Base-by-base conservation (phyloP, 1,284 basidiomycete species). In the Ganoderma lingzhi region DNA sequence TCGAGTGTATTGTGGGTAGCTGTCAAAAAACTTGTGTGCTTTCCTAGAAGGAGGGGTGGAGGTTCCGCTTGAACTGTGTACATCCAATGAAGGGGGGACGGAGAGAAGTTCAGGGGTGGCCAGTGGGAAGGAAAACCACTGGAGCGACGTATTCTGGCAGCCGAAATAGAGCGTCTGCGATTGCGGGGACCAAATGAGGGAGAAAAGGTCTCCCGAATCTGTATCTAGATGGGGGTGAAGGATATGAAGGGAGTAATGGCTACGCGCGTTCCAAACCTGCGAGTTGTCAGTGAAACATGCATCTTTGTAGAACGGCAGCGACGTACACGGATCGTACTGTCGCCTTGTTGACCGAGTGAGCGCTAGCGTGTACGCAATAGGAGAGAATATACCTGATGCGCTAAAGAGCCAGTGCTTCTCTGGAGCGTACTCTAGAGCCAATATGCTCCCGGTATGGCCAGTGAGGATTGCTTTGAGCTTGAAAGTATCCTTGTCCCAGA, bases 201-300 rank as follows among this genome's bases (percentile, higher is more conserved):
- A 95, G 82, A 96, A 97, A 64, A 98, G 89, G 78, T 98, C 97
- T 48, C 97, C 97, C 2, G 96, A 90, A 48, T 88, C 88, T 3
- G 90, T 93, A 75, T 97, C 95, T 66, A 93, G 86, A 76, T 96
- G 94, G 0, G 97, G 96, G 68, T 91, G 86, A 44, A 99, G 86
- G 62, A 95, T 85, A 77, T 93, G 96, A 45, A 98, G 81, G 4
- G 90, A 89, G 15, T 84, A 80, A 17, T 97, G 86, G 0, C 88
- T 90, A 3, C 83, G 82, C 0, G 95, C 94, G 60, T 90, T 93
- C 97, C 97, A 98, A 55, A 98, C 87, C 91, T 62, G 69, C 63
- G 19, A 12, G 53, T 30, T 19, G 53, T 64, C n/a, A 56, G 41
- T 58, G n/a, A 58, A 67, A 62, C 19, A 44, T 62, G 28, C 8